Percentiles rank a stretch among this genome's conserved stretches.
phyloP scores from a whole-genome alignment of 2,329 filamentous ascomycete species.

The Alternaria panax region DNA sequence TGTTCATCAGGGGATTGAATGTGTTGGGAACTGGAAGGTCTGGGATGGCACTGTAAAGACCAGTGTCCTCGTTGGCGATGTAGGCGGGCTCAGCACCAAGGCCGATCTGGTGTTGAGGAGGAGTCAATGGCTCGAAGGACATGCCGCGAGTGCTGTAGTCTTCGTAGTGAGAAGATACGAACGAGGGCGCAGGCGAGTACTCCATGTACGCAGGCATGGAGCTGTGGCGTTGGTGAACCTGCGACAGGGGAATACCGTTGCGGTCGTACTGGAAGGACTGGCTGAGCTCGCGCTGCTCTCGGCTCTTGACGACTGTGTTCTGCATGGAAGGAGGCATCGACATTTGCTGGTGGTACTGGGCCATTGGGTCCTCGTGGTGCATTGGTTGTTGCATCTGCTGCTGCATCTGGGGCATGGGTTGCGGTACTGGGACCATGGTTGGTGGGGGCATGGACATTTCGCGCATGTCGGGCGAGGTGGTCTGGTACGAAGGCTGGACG shows the following conservation, averaged over 20 bases:
- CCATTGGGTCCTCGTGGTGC: slow-evolving; percentile 70
- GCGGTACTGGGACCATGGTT: slow-evolving; percentile 71
- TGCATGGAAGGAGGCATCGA: slow-evolving; percentile 75
- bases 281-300: slow-evolving; percentile 84
- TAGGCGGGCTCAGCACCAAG: slow-evolving; percentile 91
- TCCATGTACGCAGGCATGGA: slow-evolving; percentile 99
- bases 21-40: slow-evolving; percentile 80
- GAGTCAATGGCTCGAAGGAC: slow-evolving; percentile 96
- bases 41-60: slow-evolving; percentile 92
- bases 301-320: slow-evolving; percentile 76
- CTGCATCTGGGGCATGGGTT: slow-evolving; percentile 50
- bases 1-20: slow-evolving; percentile 88
- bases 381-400: slow-evolving; percentile 58
- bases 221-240: slow-evolving; percentile 88
- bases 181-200: slow-evolving; percentile 96
- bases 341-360: slow-evolving; percentile 77
- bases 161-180: slow-evolving; percentile 98
- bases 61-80: slow-evolving; percentile 97
- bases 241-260: slow-evolving; percentile 83
- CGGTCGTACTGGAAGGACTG: slow-evolving; percentile 84
- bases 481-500: slow-evolving; percentile 72
- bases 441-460: slow-evolving; percentile 92
- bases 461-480: slow-evolving; percentile 87
- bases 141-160: slow-evolving; percentile 97
- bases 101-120: slow-evolving; percentile 85